A percentile compares a stretch with the other conserved stretches of the same genome.
phyloP scores from a whole-genome alignment of 768 basidiomycete species.

The Auriscalpium orientale region DNA sequence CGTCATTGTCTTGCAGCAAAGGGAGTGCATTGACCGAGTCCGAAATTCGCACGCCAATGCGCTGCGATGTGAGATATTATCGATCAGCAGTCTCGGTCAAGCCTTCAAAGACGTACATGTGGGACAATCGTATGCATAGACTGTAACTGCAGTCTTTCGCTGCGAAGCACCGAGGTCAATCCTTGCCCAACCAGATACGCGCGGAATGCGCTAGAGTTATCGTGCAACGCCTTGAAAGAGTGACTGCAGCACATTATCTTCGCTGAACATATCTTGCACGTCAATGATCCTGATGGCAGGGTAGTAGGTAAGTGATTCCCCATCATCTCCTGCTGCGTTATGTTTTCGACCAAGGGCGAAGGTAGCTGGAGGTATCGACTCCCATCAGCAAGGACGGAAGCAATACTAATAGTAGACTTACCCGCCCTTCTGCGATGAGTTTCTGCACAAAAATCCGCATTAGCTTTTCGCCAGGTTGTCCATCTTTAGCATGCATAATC shows the following conservation, averaged over 20 bases:
- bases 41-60: neutral
- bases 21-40: neutral
- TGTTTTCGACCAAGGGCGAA: neutral
- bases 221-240: neutral
- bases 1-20: neutral
- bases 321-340: neutral
- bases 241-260: neutral
- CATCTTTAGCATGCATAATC: constrained; percentile 11
- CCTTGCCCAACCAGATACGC: neutral
- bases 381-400: neutral
- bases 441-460: neutral
- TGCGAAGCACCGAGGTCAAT: neutral
- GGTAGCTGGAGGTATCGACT: neutral
- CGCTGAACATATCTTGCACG: too few relatives aligned
- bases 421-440: neutral
- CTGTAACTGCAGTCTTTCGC: neutral
- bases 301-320: neutral
- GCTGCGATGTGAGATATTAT: neutral
- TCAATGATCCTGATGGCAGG: neutral
- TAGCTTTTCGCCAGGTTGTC: neutral
- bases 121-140: neutral
- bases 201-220: neutral
- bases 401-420: neutral
- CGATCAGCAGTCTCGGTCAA: neutral
- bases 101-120: neutral